A percentile compares a stretch with the other conserved stretches of the same genome.
Conservation (phyloP, 2,329 filamentous ascomycete species). For the Coniochaeta hoffmannii region DNA sequence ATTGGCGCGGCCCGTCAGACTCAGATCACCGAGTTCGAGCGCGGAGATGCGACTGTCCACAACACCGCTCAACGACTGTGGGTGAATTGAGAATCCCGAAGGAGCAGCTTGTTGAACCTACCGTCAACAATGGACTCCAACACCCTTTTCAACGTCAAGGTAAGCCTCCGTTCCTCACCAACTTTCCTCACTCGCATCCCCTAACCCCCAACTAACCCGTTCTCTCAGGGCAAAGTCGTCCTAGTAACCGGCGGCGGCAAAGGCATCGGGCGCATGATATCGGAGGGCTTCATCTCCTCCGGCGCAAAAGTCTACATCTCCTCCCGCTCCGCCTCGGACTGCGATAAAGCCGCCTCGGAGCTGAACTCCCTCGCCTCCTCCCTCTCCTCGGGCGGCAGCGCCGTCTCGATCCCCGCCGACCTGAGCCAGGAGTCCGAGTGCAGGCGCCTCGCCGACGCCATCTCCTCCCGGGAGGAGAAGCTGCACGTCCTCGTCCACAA, state of each 20-base stretch:
- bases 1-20: neutral
- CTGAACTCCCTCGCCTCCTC: constrained; percentile 41
- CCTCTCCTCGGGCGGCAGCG: constrained; percentile 32
- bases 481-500: constrained; percentile 62
- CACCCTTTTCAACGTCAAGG: constrained; percentile 49
- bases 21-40: too few relatives aligned
- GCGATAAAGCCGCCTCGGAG: constrained; percentile 46
- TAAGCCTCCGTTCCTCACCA: constrained; percentile 1
- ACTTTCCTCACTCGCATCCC: neutral
- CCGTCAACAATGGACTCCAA: constrained; percentile 40
- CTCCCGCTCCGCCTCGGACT: constrained; percentile 53
- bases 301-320: constrained; percentile 60
- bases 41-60: neutral
- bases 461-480: constrained; percentile 39
- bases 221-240: constrained; percentile 44
- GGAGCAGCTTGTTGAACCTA: too few relatives aligned
- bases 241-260: constrained; percentile 52
- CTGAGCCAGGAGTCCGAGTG: constrained; percentile 53
- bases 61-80: neutral
- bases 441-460: constrained; percentile 42
- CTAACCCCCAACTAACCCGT: neutral
- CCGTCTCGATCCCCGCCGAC: constrained; percentile 54
- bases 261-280: constrained; percentile 62
- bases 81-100: neutral
- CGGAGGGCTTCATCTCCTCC: constrained; percentile 56